These are phyloP conservation scores for Neonectria punicea DNA, from an alignment of 2,329 filamentous ascomycete genomes.

Conservation along the genomic window DNA sequence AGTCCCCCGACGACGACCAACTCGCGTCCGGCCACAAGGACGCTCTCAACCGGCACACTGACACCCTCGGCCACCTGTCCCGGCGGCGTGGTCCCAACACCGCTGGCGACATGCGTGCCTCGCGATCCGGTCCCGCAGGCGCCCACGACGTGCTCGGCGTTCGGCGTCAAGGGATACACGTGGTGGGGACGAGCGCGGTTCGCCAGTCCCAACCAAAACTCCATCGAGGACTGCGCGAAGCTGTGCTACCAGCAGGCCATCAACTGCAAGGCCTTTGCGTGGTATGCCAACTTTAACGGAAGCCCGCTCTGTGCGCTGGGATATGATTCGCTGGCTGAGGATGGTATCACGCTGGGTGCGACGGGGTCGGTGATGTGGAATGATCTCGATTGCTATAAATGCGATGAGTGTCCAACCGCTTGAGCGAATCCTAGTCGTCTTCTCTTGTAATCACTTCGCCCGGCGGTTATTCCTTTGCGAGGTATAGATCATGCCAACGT, in stretches of 20 bases:
- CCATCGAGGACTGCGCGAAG: slow-evolving; percentile 5
- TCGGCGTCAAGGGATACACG: slow-evolving; percentile 11
- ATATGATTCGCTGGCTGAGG: slow-evolving; percentile 9
- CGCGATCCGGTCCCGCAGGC: neutral
- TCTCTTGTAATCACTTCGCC: no score
- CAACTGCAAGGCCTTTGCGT: slow-evolving; percentile 17
- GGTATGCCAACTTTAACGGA: neutral
- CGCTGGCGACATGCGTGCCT: slow-evolving; percentile 10
- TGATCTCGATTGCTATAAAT: slow-evolving; percentile 12
- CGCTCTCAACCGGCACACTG: neutral
- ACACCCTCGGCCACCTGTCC: slow-evolving; percentile 8
- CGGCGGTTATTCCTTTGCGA: no score
- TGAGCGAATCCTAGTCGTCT: no score
- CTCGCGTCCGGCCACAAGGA: slow-evolving; percentile 6
- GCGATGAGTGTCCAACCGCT: slow-evolving; percentile 3
- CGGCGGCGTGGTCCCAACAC: slow-evolving; percentile 4
- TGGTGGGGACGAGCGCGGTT: slow-evolving; percentile 15
- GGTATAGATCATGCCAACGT: neutral
- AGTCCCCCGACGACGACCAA: neutral
- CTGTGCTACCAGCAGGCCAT: slow-evolving; percentile 17
- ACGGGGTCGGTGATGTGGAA: slow-evolving; percentile 6
- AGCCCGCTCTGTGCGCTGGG: slow-evolving; percentile 9
- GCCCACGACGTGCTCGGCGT: neutral
- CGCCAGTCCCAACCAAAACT: slow-evolving; percentile 8
- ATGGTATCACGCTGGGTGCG: slow-evolving; percentile 1